Evolutionary conservation across 1,139 yeast genomes (phyloP).

Genomic region (Candida pseudoviswanathii): DNA sequence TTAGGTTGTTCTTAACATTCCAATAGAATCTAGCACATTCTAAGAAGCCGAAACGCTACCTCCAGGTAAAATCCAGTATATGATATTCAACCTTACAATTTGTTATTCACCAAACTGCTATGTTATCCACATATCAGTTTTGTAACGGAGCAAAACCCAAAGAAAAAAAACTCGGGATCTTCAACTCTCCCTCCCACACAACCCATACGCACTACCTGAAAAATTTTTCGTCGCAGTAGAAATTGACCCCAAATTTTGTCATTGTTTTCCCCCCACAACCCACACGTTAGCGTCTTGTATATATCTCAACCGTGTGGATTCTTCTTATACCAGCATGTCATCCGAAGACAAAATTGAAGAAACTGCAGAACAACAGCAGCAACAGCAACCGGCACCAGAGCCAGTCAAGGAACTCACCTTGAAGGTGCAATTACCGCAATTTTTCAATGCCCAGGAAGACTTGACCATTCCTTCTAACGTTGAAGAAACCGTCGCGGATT

Average conservation of each 20-base stretch:
- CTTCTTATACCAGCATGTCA: conserved; percentile 13
- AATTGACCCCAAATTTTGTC: conserved; percentile 1
- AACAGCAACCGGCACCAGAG: conserved; percentile 17
- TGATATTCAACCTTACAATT: too few relatives aligned
- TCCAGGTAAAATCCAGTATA: too few relatives aligned
- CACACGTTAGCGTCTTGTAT: not conserved
- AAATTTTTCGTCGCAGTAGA: conserved; percentile 1
- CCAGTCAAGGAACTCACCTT: conserved; percentile 26
- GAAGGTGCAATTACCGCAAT: conserved; percentile 35
- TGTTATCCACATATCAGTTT: not conserved
- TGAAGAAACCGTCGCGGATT: conserved; percentile 57
- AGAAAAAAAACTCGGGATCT: not conserved
- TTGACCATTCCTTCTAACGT: conserved; percentile 22
- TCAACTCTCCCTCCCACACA: not conserved
- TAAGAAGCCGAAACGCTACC: too few relatives aligned
- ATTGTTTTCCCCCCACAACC: not conserved
- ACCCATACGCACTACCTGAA: not conserved
- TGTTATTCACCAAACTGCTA: too few relatives aligned
- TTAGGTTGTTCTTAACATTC: too few relatives aligned
- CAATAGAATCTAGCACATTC: too few relatives aligned
- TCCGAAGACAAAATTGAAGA: conserved; percentile 14
- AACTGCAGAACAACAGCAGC: conserved; percentile 1
- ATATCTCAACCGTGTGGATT: conserved; percentile 1
- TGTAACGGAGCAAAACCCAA: not conserved
- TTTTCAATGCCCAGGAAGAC: conserved; percentile 22